Conservation (phyloP, 495 filamentous ascomycete genomes). For the Cercophora newfieldiana region DNA sequence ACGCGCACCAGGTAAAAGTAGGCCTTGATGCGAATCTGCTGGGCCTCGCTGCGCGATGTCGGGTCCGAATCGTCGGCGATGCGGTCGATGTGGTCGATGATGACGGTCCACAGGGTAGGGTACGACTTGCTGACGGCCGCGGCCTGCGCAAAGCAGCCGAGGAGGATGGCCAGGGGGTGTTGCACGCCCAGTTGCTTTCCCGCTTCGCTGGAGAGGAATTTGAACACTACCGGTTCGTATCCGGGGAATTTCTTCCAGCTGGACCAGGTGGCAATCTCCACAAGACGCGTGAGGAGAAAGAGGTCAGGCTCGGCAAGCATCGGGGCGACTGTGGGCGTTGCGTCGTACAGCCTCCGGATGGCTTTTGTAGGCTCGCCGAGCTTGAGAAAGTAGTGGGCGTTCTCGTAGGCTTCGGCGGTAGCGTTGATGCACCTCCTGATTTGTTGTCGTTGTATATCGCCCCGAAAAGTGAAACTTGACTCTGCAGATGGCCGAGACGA, state of each 20-base stretch:
- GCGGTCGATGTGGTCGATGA: neutral
- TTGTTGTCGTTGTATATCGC: neutral
- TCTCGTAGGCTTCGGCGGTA: neutral
- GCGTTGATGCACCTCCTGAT: constrained; percentile 2
- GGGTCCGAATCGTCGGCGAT: neutral
- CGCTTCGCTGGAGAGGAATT: neutral
- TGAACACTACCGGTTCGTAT: neutral
- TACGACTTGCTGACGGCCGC: neutral
- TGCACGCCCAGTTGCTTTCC: neutral
- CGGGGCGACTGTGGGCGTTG: neutral
- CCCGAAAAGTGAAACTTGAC: neutral
- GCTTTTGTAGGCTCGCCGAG: neutral
- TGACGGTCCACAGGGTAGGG: neutral
- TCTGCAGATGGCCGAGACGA: neutral
- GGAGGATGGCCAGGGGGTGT: neutral
- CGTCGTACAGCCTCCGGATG: neutral
- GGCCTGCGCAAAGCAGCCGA: neutral
- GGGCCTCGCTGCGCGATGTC: neutral
- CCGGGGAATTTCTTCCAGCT: neutral
- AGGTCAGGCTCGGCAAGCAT: neutral
- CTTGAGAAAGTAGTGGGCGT: neutral
- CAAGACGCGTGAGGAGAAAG: neutral
- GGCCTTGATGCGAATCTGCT: neutral
- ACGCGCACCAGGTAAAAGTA: neutral
- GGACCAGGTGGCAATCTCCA: neutral